These are phyloP conservation scores for Aspergillus sp. DNA, from an alignment of 2,329 filamentous ascomycete genomes.

Conservation along the genomic window DNA sequence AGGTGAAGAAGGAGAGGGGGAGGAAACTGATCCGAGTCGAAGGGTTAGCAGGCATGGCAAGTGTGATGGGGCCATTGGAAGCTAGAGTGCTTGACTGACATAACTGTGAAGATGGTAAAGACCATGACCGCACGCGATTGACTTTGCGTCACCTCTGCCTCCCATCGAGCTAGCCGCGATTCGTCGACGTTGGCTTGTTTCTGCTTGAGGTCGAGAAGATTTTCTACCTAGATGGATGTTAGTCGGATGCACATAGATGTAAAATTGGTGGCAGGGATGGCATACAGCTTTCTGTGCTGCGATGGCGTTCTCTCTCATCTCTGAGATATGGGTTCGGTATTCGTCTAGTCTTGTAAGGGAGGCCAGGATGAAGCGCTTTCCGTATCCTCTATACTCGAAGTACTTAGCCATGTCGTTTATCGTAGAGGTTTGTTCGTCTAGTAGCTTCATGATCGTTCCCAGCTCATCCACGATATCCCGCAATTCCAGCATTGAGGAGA, in stretches of 20 bases:
- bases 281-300: slow-evolving; percentile 57
- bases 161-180: slow-evolving; percentile 61
- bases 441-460: slow-evolving; percentile 56
- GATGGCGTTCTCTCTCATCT: slow-evolving; percentile 61
- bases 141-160: slow-evolving; percentile 62
- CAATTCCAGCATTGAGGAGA: slow-evolving; percentile 62
- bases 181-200: slow-evolving; percentile 67
- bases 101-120: slow-evolving; percentile 62
- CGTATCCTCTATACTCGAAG: slow-evolving; percentile 38
- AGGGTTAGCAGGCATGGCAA: no score
- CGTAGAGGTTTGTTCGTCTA: slow-evolving; percentile 56
- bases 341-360: slow-evolving; percentile 55
- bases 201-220: slow-evolving; percentile 66
- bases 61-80: neutral
- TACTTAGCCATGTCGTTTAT: slow-evolving; percentile 43
- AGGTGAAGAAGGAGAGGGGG: slow-evolving; percentile 65
- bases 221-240: slow-evolving; percentile 52
- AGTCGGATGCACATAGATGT: no score
- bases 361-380: slow-evolving; percentile 53
- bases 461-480: slow-evolving; percentile 66
- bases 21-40: slow-evolving; percentile 45
- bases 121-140: slow-evolving; percentile 63
- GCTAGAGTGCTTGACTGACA: slow-evolving; percentile 32
- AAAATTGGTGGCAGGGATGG: neutral
- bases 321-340: slow-evolving; percentile 54